Base-by-base conservation (phyloP, 495 filamentous ascomycete genomes). In the Aspergillus bridgeri region DNA sequence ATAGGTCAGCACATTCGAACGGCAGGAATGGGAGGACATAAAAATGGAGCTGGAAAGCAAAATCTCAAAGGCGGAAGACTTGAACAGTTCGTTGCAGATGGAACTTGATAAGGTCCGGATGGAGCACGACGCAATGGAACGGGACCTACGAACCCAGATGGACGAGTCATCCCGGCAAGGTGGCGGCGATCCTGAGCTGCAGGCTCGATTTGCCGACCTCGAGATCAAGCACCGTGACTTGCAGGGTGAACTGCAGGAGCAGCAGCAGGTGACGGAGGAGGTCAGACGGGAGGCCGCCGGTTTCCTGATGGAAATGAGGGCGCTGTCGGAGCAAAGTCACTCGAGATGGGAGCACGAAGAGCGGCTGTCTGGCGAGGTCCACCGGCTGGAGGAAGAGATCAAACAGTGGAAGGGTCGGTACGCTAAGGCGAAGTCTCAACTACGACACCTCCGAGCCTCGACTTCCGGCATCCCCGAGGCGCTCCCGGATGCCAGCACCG, bases 361-460 rank as follows among this genome's bases (percentile, higher is more conserved):
- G 44, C 81, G 83, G 46, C 77, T 98, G 57, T 82, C 86, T 43
- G 80, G 74, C 55, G 85, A 90, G 23, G 84, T 96, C 24, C 78
- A 87, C 29, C 75, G 79, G 42, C 81, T 98, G 6, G 90, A 97
- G 66, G 75, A 82, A 8, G 90, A 97, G 69, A 81, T 96, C 43
- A 85, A 86, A 20, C 85, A 92, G 42, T 98, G 94, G 94, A 91
- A 91, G 66, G 79, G 83, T 53, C 90, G 92, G 42, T 97, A 96
- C 70, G 88, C 90, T 17, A 86, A 86, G 59, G 82, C 89, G 19
- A 96, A 92, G 72, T 86, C 92, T 3, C 92, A 96, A 70, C 74
- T 96, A 38, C 84, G 91, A 19, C 87, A 81, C 61, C 80, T 97
- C 55, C 87, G 91, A 24, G 85, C 90, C 11, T 90, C 90, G 2